Conservation (phyloP, 2,329 filamentous ascomycete genomes). For the Penicillium paneum region DNA sequence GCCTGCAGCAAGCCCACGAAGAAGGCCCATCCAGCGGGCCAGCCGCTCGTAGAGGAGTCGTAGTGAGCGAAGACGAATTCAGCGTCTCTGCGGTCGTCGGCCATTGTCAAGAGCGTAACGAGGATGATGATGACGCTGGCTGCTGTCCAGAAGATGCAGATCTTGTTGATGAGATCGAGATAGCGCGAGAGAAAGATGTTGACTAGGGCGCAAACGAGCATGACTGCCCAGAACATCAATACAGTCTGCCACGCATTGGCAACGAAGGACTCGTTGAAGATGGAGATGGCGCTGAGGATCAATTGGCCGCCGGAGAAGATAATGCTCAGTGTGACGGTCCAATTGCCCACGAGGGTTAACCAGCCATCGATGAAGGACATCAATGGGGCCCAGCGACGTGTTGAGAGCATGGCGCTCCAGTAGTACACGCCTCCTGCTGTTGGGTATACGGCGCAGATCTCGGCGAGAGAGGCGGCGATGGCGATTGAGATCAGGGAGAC, state of each 20-base stretch:
- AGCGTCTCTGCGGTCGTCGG: constrained; percentile 55
- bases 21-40: constrained; percentile 68
- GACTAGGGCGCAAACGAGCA: constrained; percentile 60
- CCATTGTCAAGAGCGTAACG: constrained; percentile 59
- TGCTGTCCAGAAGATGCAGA: constrained; percentile 71
- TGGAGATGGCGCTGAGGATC: constrained; percentile 63
- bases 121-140: constrained; percentile 67
- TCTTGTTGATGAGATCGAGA: constrained; percentile 67
- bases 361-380: constrained; percentile 69
- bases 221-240: constrained; percentile 69
- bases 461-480: constrained; percentile 65
- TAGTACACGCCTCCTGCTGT: constrained; percentile 70
- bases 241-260: constrained; percentile 68
- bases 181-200: constrained; percentile 63
- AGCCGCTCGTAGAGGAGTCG: constrained; percentile 63
- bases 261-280: constrained; percentile 67
- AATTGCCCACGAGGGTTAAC: constrained; percentile 70
- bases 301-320: constrained; percentile 71
- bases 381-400: constrained; percentile 62
- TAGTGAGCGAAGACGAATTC: constrained; percentile 68
- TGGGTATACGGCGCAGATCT: constrained; percentile 67
- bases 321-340: constrained; percentile 65
- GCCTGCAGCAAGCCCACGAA: constrained; percentile 69
- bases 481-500: constrained; percentile 61
- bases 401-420: constrained; percentile 66